phyloP scores from a whole-genome alignment of 202 grass and related monocot species.

The Zizania palustris region DNA sequence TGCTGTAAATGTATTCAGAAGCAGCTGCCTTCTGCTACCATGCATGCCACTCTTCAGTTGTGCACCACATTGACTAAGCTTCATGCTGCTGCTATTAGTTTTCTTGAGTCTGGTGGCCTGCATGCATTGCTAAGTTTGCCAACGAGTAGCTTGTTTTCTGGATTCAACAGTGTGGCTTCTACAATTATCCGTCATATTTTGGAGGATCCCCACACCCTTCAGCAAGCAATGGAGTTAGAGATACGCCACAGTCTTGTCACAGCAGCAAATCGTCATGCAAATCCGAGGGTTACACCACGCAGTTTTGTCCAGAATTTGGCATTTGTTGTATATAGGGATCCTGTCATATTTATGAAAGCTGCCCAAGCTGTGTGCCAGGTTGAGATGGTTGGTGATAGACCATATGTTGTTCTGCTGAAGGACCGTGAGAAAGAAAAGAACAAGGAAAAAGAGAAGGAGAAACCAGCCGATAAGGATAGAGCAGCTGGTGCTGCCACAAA shows the following conservation, averaged over 20 bases:
- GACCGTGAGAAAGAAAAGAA: constrained; percentile 85
- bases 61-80: constrained; percentile 88
- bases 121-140: constrained; percentile 76
- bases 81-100: constrained; percentile 72
- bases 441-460: constrained; percentile 93
- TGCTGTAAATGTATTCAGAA: constrained; percentile 89
- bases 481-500: constrained; percentile 39
- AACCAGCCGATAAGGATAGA: constrained; percentile 70
- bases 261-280: constrained; percentile 79
- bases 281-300: constrained; percentile 74
- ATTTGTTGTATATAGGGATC: constrained; percentile 90
- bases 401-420: constrained; percentile 88
- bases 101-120: constrained; percentile 87
- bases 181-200: constrained; percentile 96
- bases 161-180: constrained; percentile 90
- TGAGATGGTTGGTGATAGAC: constrained; percentile 94
- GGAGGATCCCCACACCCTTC: constrained; percentile 96
- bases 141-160: constrained; percentile 83
- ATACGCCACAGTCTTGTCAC: constrained; percentile 92
- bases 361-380: constrained; percentile 92
- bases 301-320: constrained; percentile 94
- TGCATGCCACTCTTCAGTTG: constrained; percentile 94
- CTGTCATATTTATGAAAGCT: constrained; percentile 90
- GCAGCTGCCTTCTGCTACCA: constrained; percentile 77
- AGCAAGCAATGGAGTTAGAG: constrained; percentile 99